A percentile compares a stretch with the other conserved stretches of the same genome.
phyloP scores from a whole-genome alignment of 192 early-diverging fungal species.

The Gigaspora rosea region DNA sequence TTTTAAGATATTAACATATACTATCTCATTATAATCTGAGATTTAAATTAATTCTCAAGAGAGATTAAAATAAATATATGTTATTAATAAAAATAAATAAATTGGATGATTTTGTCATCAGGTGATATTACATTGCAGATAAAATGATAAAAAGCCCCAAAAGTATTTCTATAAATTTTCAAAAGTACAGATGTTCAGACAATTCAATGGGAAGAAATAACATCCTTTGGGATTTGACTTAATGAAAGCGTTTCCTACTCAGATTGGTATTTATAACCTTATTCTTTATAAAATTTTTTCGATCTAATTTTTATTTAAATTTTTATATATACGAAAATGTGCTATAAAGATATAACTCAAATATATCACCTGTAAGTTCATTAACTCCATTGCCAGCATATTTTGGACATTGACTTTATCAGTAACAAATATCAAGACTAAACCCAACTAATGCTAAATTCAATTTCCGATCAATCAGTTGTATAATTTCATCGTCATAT shows the following conservation, averaged over 20 bases:
- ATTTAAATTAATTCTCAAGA: no score
- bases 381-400: slow-evolving; percentile 1
- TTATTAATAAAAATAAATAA: no score
- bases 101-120: no score
- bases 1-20: no score
- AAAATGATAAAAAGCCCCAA: no score
- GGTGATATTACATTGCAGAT: no score
- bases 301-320: neutral
- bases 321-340: neutral
- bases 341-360: slow-evolving; percentile 2
- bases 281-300: neutral
- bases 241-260: slow-evolving; percentile 11
- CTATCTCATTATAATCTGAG: no score
- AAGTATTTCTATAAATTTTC: no score
- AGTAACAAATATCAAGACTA: neutral
- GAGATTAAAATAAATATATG: no score
- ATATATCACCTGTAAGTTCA: neutral
- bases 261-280: neutral
- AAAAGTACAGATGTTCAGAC: neutral
- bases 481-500: neutral
- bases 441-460: neutral
- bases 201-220: slow-evolving; percentile 9
- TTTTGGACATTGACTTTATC: neutral
- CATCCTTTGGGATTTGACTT: slow-evolving; percentile 7
- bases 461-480: neutral